Conservation (phyloP, 495 filamentous ascomycete genomes). For the Penicillium pancosmium region DNA sequence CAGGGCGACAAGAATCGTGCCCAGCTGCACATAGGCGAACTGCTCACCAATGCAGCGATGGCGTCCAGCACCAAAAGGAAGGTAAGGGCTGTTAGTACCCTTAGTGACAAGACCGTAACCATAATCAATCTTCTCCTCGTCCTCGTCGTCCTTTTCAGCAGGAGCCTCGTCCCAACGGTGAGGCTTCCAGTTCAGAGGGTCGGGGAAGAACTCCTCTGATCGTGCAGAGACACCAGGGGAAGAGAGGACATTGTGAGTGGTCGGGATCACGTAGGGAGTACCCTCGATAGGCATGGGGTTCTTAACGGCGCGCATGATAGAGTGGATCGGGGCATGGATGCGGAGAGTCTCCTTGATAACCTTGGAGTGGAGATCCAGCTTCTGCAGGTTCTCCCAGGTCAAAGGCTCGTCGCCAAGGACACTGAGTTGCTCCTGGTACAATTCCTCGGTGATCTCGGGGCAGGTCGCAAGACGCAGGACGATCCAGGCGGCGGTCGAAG, state of each 20-base stretch:
- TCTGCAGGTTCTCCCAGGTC: slow-evolving; percentile 56
- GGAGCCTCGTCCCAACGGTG: slow-evolving; percentile 52
- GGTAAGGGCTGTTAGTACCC: slow-evolving; percentile 57
- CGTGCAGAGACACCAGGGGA: slow-evolving; percentile 53
- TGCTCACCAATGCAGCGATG: slow-evolving; percentile 61
- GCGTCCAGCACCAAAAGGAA: slow-evolving; percentile 58
- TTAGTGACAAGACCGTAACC: slow-evolving; percentile 53
- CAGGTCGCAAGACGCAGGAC: slow-evolving; percentile 57
- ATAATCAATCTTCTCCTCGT: slow-evolving; percentile 51
- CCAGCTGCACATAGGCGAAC: slow-evolving; percentile 58
- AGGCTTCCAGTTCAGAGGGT: slow-evolving; percentile 53
- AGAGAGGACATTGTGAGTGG: slow-evolving; percentile 50
- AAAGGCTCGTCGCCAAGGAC: slow-evolving; percentile 57
- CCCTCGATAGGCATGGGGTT: slow-evolving; percentile 56
- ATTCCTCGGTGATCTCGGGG: slow-evolving; percentile 60
- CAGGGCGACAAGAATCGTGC: slow-evolving; percentile 49
- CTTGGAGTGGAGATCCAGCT: slow-evolving; percentile 57
- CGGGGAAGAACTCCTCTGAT: slow-evolving; percentile 46
- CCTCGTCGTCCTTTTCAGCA: slow-evolving; percentile 32
- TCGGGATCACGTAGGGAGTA: slow-evolving; percentile 50
- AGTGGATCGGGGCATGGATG: slow-evolving; percentile 66
- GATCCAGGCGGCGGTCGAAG: slow-evolving; percentile 63
- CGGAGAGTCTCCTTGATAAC: slow-evolving; percentile 65
- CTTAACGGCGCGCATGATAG: slow-evolving; percentile 63
- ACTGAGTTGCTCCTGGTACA: slow-evolving; percentile 56